Base-by-base conservation (phyloP, 2,329 filamentous ascomycete genomes). In the Sordariomycetes sp. region DNA sequence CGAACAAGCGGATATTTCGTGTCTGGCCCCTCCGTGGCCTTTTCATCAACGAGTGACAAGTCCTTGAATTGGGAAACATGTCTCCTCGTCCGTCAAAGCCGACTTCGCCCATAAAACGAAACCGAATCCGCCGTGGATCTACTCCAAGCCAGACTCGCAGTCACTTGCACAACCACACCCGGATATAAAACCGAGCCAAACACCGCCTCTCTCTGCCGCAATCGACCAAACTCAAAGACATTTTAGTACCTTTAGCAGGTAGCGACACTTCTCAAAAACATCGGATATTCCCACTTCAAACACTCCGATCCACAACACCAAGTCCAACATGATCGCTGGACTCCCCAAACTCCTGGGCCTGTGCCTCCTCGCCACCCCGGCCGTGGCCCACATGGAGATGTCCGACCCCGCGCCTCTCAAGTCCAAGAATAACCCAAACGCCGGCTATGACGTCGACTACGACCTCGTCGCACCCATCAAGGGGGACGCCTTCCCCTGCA, bases 401-500 rank as follows among this genome's bases (percentile, higher is more conserved):
- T 64, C 60, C 14, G 59, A 63, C 8, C 70, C 69, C 1, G 59
- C 64, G 0, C 69, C 70, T 1, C 64, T 72, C 50, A 62, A 63
- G 22, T 68, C 68, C 12, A 64, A 62, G 37, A 61, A 60, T 57
- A 68, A 68, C 58, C 65, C 66, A 35, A 61, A 66, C 46, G 61
- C 60, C 7, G 62, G 61, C 16, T 69, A 70, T 54, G 64, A 72
- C 50, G 74, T 78, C 61, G 82, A 86, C 66, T 68, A 64, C 59
- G 83, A 83, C 67, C 78, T 78, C 60, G 83, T 82, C 64, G 81
- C 79, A 14, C 76, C 75, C 11, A 82, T 85, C 1, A 69, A 84
- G 5, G 65, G 72, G 0, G 61, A 73, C 24, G 76, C 86, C 64
- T 87, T 80, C 62, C 79, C 83, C 1, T 87, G 84, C 74, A 86